A percentile compares a stretch with the other conserved stretches of the same genome.
Conservation (phyloP, 2,329 filamentous ascomycete species). For the Tolypocladium sp. region DNA sequence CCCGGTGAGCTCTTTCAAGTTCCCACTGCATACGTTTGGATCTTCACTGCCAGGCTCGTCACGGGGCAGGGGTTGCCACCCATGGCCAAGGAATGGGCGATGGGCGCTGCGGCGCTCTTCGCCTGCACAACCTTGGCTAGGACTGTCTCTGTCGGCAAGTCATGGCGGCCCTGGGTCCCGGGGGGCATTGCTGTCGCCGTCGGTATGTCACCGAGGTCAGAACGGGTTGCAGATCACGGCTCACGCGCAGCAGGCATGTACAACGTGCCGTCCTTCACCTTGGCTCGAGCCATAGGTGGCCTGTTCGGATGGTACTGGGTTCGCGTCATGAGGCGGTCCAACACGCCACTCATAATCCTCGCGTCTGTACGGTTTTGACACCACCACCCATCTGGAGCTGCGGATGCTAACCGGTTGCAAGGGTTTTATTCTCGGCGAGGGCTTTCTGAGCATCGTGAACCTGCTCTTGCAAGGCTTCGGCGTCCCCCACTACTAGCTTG, state of each 20-base stretch:
- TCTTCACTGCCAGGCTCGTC: constrained; percentile 88
- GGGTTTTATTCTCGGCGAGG: constrained; percentile 89
- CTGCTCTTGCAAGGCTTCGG: constrained; percentile 67
- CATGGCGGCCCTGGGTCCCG: constrained; percentile 70
- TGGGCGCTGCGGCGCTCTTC: constrained; percentile 67
- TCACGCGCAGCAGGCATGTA: constrained; percentile 63
- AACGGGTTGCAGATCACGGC: background rate
- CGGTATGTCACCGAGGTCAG: constrained; percentile 36
- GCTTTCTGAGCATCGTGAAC: constrained; percentile 86
- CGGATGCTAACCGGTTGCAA: constrained; percentile 15
- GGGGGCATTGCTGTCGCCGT: constrained; percentile 95
- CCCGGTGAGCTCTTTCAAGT: constrained; percentile 88
- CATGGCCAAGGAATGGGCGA: constrained; percentile 74
- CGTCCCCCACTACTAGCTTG: constrained; percentile 59
- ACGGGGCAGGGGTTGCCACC: constrained; percentile 81
- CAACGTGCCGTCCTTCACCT: constrained; percentile 90
- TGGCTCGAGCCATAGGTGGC: constrained; percentile 79
- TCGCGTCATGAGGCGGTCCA: constrained; percentile 38
- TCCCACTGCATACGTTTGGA: constrained; percentile 93
- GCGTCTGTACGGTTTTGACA: constrained; percentile 46
- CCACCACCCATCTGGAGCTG: background rate
- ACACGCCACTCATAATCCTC: constrained; percentile 79
- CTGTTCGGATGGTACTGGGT: constrained; percentile 69
- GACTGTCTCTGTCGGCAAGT: constrained; percentile 43
- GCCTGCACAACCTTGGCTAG: constrained; percentile 60